phyloP scores from a whole-genome alignment of 352 stramenopile genomes.

The Globisporangium nunn region DNA sequence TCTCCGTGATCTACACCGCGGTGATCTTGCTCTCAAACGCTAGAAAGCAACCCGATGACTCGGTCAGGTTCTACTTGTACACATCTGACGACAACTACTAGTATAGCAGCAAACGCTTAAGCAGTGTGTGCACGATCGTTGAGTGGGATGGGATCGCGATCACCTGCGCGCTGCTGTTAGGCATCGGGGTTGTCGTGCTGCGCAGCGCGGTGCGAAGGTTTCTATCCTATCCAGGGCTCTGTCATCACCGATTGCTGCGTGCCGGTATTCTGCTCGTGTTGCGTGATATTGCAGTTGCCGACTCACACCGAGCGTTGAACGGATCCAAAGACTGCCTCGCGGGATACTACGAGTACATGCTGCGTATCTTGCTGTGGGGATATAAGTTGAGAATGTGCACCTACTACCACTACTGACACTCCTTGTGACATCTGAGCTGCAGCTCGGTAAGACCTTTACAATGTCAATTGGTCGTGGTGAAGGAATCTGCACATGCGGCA shows the following conservation, averaged over 20 bases:
- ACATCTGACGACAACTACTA: not conserved
- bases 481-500: too few relatives aligned
- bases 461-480: too few relatives aligned
- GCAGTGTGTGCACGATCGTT: too few relatives aligned
- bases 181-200: not conserved
- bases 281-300: conserved; percentile 20
- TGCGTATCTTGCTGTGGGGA: too few relatives aligned
- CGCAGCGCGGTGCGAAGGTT: not conserved
- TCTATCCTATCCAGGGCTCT: conserved; percentile 10
- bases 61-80: too few relatives aligned
- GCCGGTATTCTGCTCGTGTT: conserved; percentile 18
- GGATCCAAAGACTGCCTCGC: too few relatives aligned
- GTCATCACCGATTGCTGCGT: conserved; percentile 10
- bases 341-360: too few relatives aligned
- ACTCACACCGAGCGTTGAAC: conserved; percentile 11
- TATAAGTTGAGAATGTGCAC: too few relatives aligned
- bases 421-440: too few relatives aligned
- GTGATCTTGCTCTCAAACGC: not conserved
- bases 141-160: not conserved
- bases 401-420: too few relatives aligned
- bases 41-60: not conserved
- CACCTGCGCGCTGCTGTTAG: not conserved
- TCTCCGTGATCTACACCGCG: conserved; percentile 4
- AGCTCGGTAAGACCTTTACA: too few relatives aligned
- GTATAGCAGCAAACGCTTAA: too few relatives aligned